These are phyloP conservation scores for Echinochloa phyllopogon DNA, from an alignment of 176 grass and related monocot species.

Conservation along the genomic window DNA sequence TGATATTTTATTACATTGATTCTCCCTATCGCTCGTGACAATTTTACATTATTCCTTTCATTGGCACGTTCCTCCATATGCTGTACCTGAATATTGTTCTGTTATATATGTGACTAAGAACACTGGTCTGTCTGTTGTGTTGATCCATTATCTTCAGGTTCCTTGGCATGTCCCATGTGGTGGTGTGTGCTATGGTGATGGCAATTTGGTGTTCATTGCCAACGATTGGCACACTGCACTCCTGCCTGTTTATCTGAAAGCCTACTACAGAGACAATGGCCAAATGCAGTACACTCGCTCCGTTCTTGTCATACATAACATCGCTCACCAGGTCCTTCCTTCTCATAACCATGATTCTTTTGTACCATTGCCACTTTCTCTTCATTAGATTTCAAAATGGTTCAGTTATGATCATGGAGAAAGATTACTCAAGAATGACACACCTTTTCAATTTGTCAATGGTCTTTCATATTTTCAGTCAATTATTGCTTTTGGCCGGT, in stretches of 20 bases:
- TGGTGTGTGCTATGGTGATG: slow-evolving; percentile 82
- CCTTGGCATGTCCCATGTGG: slow-evolving; percentile 96
- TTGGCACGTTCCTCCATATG: neutral
- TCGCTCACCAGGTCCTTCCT: slow-evolving; percentile 81
- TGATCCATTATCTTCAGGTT: slow-evolving; percentile 50
- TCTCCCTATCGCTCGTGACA: neutral
- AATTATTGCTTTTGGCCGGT: neutral
- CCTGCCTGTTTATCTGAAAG: slow-evolving; percentile 89
- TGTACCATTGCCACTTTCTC: neutral
- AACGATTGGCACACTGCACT: slow-evolving; percentile 99
- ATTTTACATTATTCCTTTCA: neutral
- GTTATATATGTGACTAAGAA: neutral
- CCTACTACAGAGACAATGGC: slow-evolving; percentile 91
- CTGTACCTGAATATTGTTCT: neutral
- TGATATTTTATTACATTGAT: neutral
- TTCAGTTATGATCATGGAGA: neutral
- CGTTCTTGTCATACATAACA: slow-evolving; percentile 93
- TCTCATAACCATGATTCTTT: neutral
- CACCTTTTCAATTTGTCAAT: neutral
- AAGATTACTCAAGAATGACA: neutral
- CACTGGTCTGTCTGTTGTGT: neutral
- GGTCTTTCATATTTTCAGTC: neutral
- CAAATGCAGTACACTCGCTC: slow-evolving; percentile 83
- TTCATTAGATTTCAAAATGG: neutral
- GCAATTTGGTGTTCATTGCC: slow-evolving; percentile 92